Base-by-base conservation (phyloP, 2,329 filamentous ascomycete species). In the Fusarium sp. region DNA sequence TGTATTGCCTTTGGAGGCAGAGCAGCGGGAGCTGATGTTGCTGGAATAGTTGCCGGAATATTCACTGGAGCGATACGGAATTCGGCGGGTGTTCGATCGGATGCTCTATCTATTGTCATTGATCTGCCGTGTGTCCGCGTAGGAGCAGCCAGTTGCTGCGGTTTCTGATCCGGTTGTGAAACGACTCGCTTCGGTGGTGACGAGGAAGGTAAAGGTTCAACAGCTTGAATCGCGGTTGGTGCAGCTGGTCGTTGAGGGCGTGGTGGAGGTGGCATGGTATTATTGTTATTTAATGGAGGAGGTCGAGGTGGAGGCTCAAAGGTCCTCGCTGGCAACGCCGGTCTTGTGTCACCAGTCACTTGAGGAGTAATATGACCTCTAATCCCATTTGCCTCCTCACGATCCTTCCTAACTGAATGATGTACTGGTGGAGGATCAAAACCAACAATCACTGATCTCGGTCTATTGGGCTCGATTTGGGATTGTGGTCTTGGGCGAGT, bases 391-490 rank as follows among this genome's bases (percentile, higher is more conserved):
- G 73, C 66, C 22, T 85, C 84, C 7, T 85, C 82, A 59, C 82
- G 82, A 38, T 86, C 82, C 65, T 81, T 81, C 56, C 84, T 81
- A 24, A 86, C 68, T 0, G 85, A 80, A 64, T 83, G 86, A 71
- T 89, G 88, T 7, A 85, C 70, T 2, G 87, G 86, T 5, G 87
- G 86, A 4, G 87, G 84, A 6, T 89, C 86, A 83, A 88, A 70
- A 3, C 65, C 68, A 14, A 66, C 62, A 14, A 76, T 47, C 11
- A 71, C 54, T 16, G 73, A 70, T 18, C 68, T 73, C 12, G 75
- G 66, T 16, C 73, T 76, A 20, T 68, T 59, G 6, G 60, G 64
- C 24, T 76, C 74, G 30, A 63, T 74, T 8, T 75, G 73, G 1
- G 68, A 69, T 12, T 74, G 76, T 4, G 87, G 88, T 30, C 86